Conservation (phyloP, 1,139 yeast genomes). For the Saccharomyces hybrid region DNA sequence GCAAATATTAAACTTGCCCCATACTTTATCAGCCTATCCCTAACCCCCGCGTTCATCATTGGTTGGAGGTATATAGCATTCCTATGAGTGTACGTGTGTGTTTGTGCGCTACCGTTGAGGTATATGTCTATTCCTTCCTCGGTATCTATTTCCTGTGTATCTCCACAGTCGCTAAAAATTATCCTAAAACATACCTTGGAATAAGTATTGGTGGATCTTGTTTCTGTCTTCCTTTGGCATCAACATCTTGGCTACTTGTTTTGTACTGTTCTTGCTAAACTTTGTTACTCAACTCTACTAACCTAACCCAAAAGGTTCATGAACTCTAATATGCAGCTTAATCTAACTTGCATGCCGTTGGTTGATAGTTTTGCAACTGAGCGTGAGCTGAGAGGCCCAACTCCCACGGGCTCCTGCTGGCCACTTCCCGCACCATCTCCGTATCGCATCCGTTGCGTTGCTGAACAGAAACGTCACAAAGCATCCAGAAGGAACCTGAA, state of each 20-base stretch:
- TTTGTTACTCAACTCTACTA: background rate
- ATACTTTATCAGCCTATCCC: too few relatives aligned
- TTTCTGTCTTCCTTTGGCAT: slow-evolving; percentile 99
- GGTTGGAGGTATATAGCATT: too few relatives aligned
- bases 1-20: too few relatives aligned
- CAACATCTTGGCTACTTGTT: slow-evolving; percentile 59
- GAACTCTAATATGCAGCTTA: background rate
- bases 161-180: background rate
- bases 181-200: slow-evolving; percentile 72
- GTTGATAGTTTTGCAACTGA: background rate
- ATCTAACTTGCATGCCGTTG: background rate
- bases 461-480: too few relatives aligned
- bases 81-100: too few relatives aligned
- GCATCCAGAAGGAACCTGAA: too few relatives aligned
- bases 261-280: slow-evolving; percentile 15
- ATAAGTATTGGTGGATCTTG: slow-evolving; percentile 98
- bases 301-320: background rate
- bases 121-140: too few relatives aligned
- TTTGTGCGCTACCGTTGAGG: too few relatives aligned
- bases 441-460: too few relatives aligned
- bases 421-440: too few relatives aligned
- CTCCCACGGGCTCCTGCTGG: background rate
- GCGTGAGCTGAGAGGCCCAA: background rate
- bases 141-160: background rate
- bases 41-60: too few relatives aligned